Evolutionary conservation across 2,329 filamentous ascomycete genomes (phyloP).

Genomic region (Phyllosticta citribraziliensis): DNA sequence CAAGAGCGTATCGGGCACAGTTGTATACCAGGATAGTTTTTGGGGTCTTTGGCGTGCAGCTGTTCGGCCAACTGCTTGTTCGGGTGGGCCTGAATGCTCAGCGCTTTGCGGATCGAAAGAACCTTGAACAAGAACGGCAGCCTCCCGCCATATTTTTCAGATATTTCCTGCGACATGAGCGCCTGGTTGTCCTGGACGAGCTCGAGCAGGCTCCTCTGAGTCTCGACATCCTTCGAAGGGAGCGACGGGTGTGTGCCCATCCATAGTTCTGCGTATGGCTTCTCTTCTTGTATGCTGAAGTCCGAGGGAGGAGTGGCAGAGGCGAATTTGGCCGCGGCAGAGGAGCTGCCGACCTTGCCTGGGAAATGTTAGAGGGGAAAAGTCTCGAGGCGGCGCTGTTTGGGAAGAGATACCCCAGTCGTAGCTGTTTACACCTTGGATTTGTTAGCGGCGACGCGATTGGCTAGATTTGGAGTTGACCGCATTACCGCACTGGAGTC

Average conservation of each 20-base stretch:
- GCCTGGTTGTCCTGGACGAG: slow-evolving; percentile 79
- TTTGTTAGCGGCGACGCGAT: slow-evolving; percentile 19
- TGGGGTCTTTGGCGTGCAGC: slow-evolving; percentile 74
- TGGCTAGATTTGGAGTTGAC: background rate
- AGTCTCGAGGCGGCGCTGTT: slow-evolving; percentile 14
- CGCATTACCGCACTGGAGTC: slow-evolving; percentile 61
- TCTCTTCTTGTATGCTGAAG: slow-evolving; percentile 72
- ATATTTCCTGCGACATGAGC: slow-evolving; percentile 65
- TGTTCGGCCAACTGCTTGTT: slow-evolving; percentile 91
- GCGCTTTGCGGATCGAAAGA: slow-evolving; percentile 85
- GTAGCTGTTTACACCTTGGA: slow-evolving; percentile 87
- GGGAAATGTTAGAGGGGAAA: slow-evolving; percentile 16
- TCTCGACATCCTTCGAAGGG: slow-evolving; percentile 79
- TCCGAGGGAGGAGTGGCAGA: slow-evolving; percentile 68
- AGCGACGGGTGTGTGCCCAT: slow-evolving; percentile 98
- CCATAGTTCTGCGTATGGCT: slow-evolving; percentile 97
- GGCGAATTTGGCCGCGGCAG: slow-evolving; percentile 81
- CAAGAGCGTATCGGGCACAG: background rate
- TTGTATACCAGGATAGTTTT: slow-evolving; percentile 68
- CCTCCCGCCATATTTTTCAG: slow-evolving; percentile 66
- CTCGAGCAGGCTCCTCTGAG: slow-evolving; percentile 77
- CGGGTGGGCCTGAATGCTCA: slow-evolving; percentile 94
- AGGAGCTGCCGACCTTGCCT: slow-evolving; percentile 80
- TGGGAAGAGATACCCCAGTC: slow-evolving; percentile 64
- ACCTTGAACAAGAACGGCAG: slow-evolving; percentile 98